Conservation (phyloP, 2,329 filamentous ascomycete genomes). For the Coleophoma cylindrospora region DNA sequence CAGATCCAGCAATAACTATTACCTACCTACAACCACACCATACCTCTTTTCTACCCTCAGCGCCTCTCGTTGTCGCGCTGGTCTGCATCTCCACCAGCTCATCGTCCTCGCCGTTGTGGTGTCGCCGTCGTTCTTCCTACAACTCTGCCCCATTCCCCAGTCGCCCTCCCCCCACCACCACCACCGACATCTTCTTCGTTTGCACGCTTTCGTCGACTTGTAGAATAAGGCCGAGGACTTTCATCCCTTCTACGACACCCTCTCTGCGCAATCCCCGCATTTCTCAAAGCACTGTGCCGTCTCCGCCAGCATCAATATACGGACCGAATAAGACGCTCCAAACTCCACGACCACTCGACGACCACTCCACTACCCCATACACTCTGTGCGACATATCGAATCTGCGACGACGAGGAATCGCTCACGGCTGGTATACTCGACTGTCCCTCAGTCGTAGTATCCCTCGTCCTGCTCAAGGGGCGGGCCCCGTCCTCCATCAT, state of each 20-base stretch:
- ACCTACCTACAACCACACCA: too few species aligned
- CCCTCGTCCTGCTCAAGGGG: too few species aligned
- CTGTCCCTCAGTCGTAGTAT: too few species aligned
- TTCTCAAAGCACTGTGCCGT: slow-evolving; percentile 10
- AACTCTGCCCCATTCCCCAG: too few species aligned
- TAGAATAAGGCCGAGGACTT: neutral
- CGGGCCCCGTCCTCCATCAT: slow-evolving; percentile 6
- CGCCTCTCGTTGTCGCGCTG: too few species aligned
- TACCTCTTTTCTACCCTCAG: too few species aligned
- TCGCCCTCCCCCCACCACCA: neutral
- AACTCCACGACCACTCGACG: slow-evolving; percentile 2
- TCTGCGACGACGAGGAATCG: neutral
- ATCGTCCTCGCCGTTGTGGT: too few species aligned
- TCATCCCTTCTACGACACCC: neutral
- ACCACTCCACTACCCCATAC: slow-evolving; percentile 10
- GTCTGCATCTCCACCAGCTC: too few species aligned
- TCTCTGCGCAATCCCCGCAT: slow-evolving; percentile 8
- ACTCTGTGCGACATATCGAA: slow-evolving; percentile 13
- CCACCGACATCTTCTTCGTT: neutral
- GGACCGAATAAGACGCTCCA: slow-evolving; percentile 20
- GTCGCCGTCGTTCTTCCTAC: too few species aligned
- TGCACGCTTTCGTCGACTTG: neutral
- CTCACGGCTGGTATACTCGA: too few species aligned
- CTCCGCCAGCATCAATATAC: slow-evolving; percentile 13
- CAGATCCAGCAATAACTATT: too few species aligned